These are phyloP conservation scores for Colletotrichum gloeosporioides DNA, from an alignment of 2,329 filamentous ascomycete species.

Conservation along the genomic window DNA sequence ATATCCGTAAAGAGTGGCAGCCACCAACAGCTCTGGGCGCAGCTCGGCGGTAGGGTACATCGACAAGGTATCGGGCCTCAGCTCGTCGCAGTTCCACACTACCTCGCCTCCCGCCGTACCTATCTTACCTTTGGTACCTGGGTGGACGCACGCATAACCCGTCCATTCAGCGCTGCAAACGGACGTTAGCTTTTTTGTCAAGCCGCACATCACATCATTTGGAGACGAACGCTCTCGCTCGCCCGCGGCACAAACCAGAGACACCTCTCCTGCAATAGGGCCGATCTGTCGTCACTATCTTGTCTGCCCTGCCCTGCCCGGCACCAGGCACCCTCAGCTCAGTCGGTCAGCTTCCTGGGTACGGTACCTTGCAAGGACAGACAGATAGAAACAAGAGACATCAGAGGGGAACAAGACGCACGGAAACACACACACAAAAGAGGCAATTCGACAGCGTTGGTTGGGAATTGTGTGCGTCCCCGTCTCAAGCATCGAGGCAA, in stretches of 20 bases:
- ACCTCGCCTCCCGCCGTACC: background rate
- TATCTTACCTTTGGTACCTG: background rate
- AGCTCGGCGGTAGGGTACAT: background rate
- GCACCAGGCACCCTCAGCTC: background rate
- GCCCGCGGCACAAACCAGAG: background rate
- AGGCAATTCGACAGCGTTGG: background rate
- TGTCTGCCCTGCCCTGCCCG: background rate
- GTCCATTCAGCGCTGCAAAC: constrained; percentile 17
- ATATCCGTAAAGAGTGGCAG: background rate
- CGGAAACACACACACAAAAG: background rate
- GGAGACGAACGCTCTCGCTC: constrained; percentile 17
- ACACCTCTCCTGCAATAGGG: background rate
- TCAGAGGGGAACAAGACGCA: background rate
- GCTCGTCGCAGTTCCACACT: background rate
- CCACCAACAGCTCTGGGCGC: background rate
- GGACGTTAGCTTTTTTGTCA: constrained; percentile 12
- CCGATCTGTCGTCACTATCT: background rate
- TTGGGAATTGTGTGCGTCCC: background rate
- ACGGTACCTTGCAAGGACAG: background rate
- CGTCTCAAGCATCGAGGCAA: background rate
- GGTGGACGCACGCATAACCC: constrained; percentile 15
- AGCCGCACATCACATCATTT: constrained; percentile 17
- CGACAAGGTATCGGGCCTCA: background rate
- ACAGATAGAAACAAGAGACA: background rate
- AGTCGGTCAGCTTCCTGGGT: background rate